Evolutionary conservation across 164 flowering plant genomes (phyloP), one percentile per base, ranked within the genome.

Genomic region (Vitis labrusca): DNA sequence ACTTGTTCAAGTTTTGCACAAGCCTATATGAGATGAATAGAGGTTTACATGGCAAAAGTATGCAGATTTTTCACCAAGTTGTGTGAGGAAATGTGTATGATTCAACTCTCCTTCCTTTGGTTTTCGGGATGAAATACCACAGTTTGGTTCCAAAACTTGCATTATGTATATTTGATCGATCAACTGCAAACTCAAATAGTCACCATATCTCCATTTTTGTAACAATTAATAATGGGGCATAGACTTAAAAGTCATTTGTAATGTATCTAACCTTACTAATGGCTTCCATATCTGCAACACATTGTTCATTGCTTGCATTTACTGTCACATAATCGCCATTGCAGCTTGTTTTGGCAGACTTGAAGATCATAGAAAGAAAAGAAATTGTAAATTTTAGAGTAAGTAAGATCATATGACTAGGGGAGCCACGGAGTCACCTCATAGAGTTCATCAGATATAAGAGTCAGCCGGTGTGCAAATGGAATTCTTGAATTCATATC

Each of bases 401-500:
- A 23, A 23, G 27, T 23, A 23, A 23, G 27, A 23, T 23, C 27
- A 23, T 23, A 23, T 23, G 27, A 23, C 27, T 23, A 23, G 0
- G 27, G 27, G 27, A 29, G 6, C n/a, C 64, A 37, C 2, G 10
- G 44, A 47, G 10, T 62, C 14, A 62, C 65, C 50, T 13, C 17
- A 47, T 12, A 62, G 9, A 62, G 65, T 44, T 44, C 52, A 44
- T 62, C 64, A 0, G 64, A n/a, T 17, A 61, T 27, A 3, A 61
- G 48, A 13, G 64, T 61, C 3, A 61, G 64, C 10, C 65, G 15
- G 10, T 62, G 15, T 9, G 65, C 65, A 44, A 32, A 62, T 62
- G 65, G 50, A 2, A 62, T 6, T 44, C 50, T 44, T 0, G 65
- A 32, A 17, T 62, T 62, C 12, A 32, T 0, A n/a, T 62, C 65